Conservation (phyloP, 2,329 filamentous ascomycete genomes). For the Penicillium concentricum region DNA sequence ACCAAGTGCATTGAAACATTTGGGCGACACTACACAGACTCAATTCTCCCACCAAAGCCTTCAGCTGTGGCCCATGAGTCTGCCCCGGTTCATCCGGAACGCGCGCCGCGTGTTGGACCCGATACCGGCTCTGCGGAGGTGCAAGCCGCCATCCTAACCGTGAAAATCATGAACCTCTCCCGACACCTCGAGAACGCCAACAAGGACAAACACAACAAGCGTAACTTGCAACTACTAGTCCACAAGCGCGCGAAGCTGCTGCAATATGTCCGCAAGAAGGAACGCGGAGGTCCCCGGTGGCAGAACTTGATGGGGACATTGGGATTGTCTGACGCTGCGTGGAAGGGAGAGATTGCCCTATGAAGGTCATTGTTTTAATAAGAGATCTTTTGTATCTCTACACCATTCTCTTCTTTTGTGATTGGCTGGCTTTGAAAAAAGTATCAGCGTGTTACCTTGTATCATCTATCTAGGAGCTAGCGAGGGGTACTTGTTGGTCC, state of each 20-base stretch:
- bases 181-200: slow-evolving; percentile 68
- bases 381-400: slow-evolving; percentile 12
- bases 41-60: slow-evolving; percentile 61
- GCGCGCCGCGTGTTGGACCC: slow-evolving; percentile 71
- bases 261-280: slow-evolving; percentile 81
- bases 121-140: slow-evolving; percentile 96
- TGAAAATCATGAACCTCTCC: slow-evolving; percentile 83
- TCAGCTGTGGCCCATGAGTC: slow-evolving; percentile 45
- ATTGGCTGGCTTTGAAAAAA: slow-evolving; percentile 9
- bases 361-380: slow-evolving; percentile 42
- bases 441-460: slow-evolving; percentile 15
- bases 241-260: slow-evolving; percentile 88
- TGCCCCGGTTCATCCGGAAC: slow-evolving; percentile 37
- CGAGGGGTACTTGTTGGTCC: slow-evolving; percentile 11
- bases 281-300: slow-evolving; percentile 89
- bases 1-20: slow-evolving; percentile 82
- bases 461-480: slow-evolving; percentile 10
- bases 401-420: slow-evolving; percentile 1
- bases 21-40: slow-evolving; percentile 86
- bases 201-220: slow-evolving; percentile 92
- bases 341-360: slow-evolving; percentile 83
- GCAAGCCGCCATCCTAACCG: slow-evolving; percentile 92
- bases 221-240: slow-evolving; percentile 79
- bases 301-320: slow-evolving; percentile 78
- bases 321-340: slow-evolving; percentile 82